Base-by-base conservation (phyloP, 2,329 filamentous ascomycete genomes). In the Microsporum audouinii region DNA sequence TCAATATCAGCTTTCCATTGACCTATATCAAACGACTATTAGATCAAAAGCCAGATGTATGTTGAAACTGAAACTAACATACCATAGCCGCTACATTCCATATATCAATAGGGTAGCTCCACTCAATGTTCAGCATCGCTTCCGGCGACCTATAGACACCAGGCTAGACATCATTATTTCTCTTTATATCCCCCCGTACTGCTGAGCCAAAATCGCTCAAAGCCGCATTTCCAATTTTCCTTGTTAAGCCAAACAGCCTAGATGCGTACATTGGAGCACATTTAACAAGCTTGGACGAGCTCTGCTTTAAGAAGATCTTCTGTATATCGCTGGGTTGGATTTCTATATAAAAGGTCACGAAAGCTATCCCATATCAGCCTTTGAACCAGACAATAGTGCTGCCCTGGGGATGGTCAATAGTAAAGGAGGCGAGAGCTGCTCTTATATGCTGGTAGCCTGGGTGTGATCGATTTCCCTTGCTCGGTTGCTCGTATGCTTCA, bases 61-160 rank as follows among this genome's bases (percentile, higher is more conserved):
- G 17, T 23, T 23, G 17, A 23, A 23, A 23, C 17, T 23, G 17
- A 23, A 23, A 23, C 17, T 23, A 61, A 53, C 73, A 69, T 68
- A 80, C 78, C 77, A 82, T 75, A 57, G 72, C 73, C 0, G 77
- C 79, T 2, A 74, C 69, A 62, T 78, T 80, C 79, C 79, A 82
- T 58, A 82, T 78, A 66, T 82, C 79, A 31, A 80, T 68, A 8
- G 71, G 65, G 59, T 77, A 79, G 1, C 67, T 70, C 79, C 78
- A 82, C 0, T 73, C 69, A 0, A 70, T 68, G 65, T 73, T 68
- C 3, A 82, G 63, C 33, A 80, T 78, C 7, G 81, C 77, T 65
- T 82, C 71, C 29, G 71, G 71, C 8, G 70, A 69, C 63, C 71
- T 65, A 55, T 72, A 70, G 49, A 71, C 58, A 64, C 70, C 67